Base-by-base conservation (phyloP, 2,329 filamentous ascomycete species). In the Microsporum canis region DNA sequence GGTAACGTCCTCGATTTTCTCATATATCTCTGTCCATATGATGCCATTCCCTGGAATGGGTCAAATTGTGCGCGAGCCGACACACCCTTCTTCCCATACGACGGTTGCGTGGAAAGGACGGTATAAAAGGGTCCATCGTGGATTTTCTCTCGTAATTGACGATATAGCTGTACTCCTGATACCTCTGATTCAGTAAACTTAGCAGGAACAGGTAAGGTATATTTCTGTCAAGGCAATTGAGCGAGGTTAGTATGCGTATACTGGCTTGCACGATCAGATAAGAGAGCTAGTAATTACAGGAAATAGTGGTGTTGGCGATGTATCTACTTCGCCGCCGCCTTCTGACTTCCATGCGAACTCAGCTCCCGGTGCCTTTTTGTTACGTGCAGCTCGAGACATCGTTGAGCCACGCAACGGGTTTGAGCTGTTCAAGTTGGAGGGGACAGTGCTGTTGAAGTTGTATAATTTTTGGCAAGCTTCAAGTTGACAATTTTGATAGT, bases 111-210 rank as follows among this genome's bases (percentile, higher is more conserved):
- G 62, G 75, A 78, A 3, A 84, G 74, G 17, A 82, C 76, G 0
- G 80, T 79, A 71, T 83, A 86, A 64, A 83, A 80, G 0, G 83
- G 82, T 0, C 83, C 83, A 55, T 84, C 79, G 66, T 83, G 82
- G 61, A 82, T 79, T 51, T 76, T 76, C 55, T 80, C 79, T 64
- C 81, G 81, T 3, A 85, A 71, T 1, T 71, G 71, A 5, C 80
- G 77, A 67, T 81, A 82, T 62, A 77, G 70, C 58, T 79, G 73
- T 57, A 84, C 75, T 63, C 78, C 74, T 3, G 68, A 68, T 60
- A 73, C 72, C 71, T 85, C 83, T 43, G 67, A 67, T 3, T 63
- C 62, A n/a, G 61, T 69, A 51, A 76, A 66, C 5, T 67, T 68
- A 38, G 70, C 69, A 27, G 71, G 70, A 53, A 64, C 66, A 3